These are phyloP conservation scores for Stevia rebaudiana DNA, from an alignment of 140 eudicot species.

Conservation along the genomic window DNA sequence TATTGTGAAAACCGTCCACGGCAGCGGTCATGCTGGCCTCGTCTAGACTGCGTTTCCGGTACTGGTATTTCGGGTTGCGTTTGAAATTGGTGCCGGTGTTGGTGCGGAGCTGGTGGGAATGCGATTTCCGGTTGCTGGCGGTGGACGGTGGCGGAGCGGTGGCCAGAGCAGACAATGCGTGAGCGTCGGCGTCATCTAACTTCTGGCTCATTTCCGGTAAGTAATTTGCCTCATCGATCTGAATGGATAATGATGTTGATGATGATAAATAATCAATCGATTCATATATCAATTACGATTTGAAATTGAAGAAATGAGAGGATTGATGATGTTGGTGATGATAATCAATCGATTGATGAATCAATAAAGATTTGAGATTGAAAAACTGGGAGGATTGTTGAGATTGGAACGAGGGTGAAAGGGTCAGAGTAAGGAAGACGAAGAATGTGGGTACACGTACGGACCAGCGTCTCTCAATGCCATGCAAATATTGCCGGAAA, in stretches of 20 bases:
- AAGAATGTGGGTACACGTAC: constrained; percentile 28
- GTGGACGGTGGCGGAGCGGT: constrained; percentile 40
- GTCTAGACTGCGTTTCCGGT: constrained; percentile 89
- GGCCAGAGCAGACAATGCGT: constrained; percentile 47
- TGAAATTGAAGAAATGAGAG: no score
- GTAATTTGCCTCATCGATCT: no score
- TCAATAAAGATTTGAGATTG: no score
- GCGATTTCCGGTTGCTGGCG: constrained; percentile 35
- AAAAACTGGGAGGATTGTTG: not conserved
- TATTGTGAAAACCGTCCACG: constrained; percentile 16
- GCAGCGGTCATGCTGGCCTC: constrained; percentile 30
- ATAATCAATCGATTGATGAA: no score
- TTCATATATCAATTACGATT: no score
- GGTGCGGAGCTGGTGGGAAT: constrained; percentile 57
- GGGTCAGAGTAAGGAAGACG: constrained; percentile 26
- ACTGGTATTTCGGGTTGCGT: constrained; percentile 36
- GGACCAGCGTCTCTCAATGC: constrained; percentile 23
- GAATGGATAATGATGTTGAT: no score
- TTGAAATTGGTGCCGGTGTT: constrained; percentile 59
- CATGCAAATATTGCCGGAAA: constrained; percentile 21
- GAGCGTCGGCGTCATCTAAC: constrained; percentile 45
- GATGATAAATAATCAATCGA: no score
- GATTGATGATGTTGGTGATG: no score
- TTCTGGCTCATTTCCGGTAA: constrained; percentile 43
- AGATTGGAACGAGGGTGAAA: constrained; percentile 14